A percentile compares a stretch with the other conserved stretches of the same genome.
Evolutionary conservation across 352 stramenopile species (phyloP).

Genomic region (Phytophthora palmivora): DNA sequence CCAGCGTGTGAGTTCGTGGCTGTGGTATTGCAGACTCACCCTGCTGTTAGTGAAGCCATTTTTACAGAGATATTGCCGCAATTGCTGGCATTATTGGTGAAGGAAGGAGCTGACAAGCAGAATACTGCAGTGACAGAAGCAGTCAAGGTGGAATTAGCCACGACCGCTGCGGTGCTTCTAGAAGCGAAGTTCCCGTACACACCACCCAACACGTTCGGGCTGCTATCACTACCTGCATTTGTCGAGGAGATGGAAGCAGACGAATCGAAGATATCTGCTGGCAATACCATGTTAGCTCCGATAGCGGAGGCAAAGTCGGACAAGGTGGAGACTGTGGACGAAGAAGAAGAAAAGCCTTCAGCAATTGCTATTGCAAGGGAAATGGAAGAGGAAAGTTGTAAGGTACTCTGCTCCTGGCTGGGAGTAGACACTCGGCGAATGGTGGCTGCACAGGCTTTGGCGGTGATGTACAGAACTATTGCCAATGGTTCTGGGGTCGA

Average conservation of each 20-base stretch:
- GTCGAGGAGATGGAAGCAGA: conserved; percentile 54
- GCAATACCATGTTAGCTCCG: conserved; percentile 11
- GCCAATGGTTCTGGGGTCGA: conserved; percentile 21
- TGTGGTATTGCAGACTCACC: conserved; percentile 75
- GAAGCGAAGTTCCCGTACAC: conserved; percentile 55
- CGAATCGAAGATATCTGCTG: conserved; percentile 38
- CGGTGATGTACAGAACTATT: conserved; percentile 45
- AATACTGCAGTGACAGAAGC: conserved; percentile 42
- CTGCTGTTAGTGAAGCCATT: conserved; percentile 41
- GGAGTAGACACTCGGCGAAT: conserved; percentile 29
- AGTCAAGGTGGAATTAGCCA: conserved; percentile 59
- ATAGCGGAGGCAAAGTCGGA: conserved; percentile 29
- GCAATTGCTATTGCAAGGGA: conserved; percentile 23
- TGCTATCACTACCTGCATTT: conserved; percentile 67
- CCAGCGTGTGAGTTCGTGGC: conserved; percentile 68
- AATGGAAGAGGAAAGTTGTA: conserved; percentile 45
- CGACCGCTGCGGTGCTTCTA: conserved; percentile 64
- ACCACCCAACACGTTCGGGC: conserved; percentile 47
- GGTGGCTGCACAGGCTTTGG: conserved; percentile 47
- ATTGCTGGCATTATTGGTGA: conserved; percentile 48
- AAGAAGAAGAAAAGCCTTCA: conserved; percentile 42
- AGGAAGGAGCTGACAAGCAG: conserved; percentile 21
- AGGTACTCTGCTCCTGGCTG: conserved; percentile 55
- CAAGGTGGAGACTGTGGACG: conserved; percentile 34
- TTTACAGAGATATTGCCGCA: conserved; percentile 59